phyloP scores from a whole-genome alignment of 306 rosid genomes.

The Malus fusca region DNA sequence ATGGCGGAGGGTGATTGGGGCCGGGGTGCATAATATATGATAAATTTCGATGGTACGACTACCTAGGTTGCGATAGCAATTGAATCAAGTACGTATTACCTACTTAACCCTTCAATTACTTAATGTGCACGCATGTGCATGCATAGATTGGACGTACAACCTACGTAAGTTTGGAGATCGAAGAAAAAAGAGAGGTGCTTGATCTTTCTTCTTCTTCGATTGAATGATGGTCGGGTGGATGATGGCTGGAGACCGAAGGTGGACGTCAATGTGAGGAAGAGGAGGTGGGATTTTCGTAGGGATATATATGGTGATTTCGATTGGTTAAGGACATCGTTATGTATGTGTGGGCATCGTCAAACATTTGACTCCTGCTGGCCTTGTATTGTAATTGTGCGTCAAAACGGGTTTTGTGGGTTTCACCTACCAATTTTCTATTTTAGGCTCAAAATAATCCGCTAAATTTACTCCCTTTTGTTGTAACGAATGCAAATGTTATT shows the following conservation, averaged over 20 bases:
- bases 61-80: not conserved
- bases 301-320: conserved; percentile 10
- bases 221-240: not conserved
- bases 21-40: conserved; percentile 9
- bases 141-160: not conserved
- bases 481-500: not conserved
- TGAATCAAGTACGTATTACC: not conserved
- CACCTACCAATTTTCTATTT: not conserved
- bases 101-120: not conserved
- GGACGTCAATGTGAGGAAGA: not conserved
- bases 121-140: not conserved
- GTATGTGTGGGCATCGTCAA: conserved; percentile 23
- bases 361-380: not conserved
- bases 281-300: not conserved
- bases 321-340: conserved; percentile 35
- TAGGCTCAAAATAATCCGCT: not conserved
- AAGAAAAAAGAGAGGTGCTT: not conserved
- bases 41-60: not conserved
- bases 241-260: not conserved
- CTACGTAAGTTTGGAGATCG: not conserved
- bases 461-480: not conserved
- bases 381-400: not conserved
- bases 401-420: conserved; percentile 2
- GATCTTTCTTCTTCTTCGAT: conserved; percentile 8
- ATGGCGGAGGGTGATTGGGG: not conserved